These are phyloP conservation scores for Besnoitia besnoiti DNA, from an alignment of 169 alveolate genomes.

Conservation along the genomic window DNA sequence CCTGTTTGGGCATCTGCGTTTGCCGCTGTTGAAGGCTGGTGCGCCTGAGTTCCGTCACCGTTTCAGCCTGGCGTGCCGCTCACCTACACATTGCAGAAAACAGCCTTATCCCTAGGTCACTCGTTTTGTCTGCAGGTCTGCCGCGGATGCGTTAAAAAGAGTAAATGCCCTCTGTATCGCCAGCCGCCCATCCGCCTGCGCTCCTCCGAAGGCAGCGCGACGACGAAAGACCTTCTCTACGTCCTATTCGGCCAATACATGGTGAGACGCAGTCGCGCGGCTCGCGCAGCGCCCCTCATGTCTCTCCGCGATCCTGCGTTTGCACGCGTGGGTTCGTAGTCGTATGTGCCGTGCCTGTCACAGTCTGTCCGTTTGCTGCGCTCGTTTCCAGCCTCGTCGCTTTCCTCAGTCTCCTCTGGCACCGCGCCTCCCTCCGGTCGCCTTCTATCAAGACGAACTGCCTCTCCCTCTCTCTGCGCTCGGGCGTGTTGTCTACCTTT, in stretches of 20 bases:
- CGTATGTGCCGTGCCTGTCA: background rate
- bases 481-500: background rate
- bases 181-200: conserved; percentile 15
- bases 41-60: no score
- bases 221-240: background rate
- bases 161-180: background rate
- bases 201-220: background rate
- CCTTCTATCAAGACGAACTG: background rate
- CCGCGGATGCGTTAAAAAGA: conserved; percentile 10
- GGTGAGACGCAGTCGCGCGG: background rate
- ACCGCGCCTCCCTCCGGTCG: no score
- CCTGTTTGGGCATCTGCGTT: no score
- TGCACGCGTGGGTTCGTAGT: background rate
- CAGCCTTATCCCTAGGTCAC: no score
- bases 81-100: no score
- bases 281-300: background rate
- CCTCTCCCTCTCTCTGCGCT: background rate
- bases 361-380: background rate
- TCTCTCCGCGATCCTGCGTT: background rate
- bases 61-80: no score
- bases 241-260: conserved; percentile 28
- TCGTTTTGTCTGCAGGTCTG: background rate
- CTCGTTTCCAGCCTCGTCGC: background rate
- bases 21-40: no score
- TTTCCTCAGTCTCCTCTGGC: background rate